These are phyloP conservation scores for Ascochyta clinopodiicola DNA, from an alignment of 2,329 filamentous ascomycete genomes.

Conservation along the genomic window DNA sequence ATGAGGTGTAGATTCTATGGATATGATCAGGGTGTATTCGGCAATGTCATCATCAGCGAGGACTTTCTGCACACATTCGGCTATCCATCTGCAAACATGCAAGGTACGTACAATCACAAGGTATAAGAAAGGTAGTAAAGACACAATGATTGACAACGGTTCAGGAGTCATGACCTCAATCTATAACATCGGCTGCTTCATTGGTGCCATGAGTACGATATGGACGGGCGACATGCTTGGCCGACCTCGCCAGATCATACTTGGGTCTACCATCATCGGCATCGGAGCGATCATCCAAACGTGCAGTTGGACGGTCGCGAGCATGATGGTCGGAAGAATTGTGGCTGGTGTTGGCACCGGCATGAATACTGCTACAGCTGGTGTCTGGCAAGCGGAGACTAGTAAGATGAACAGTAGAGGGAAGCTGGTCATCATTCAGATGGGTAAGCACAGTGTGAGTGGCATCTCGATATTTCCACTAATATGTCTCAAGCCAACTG, in stretches of 20 bases:
- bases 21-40: constrained; percentile 45
- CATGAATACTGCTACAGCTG: constrained; percentile 59
- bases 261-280: constrained; percentile 57
- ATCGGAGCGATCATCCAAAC: constrained; percentile 49
- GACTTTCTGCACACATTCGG: constrained; percentile 40
- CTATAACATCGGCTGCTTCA: constrained; percentile 54
- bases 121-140: background rate
- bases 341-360: constrained; percentile 55
- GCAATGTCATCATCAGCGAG: constrained; percentile 44
- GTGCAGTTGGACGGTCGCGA: constrained; percentile 44
- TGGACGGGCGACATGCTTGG: constrained; percentile 65
- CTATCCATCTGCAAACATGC: constrained; percentile 39
- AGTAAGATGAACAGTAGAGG: constrained; percentile 55
- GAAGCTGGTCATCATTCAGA: constrained; percentile 56
- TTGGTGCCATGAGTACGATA: constrained; percentile 50
- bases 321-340: constrained; percentile 50
- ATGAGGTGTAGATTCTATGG: constrained; percentile 51
- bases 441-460: constrained; percentile 32
- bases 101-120: constrained; percentile 9
- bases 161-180: constrained; percentile 51
- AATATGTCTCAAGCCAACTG: constrained; percentile 42
- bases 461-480: background rate
- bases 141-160: constrained; percentile 15
- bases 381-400: constrained; percentile 57
- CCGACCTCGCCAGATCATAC: constrained; percentile 63